Percentiles rank a stretch among this genome's conserved stretches.
phyloP scores from a whole-genome alignment of 1,139 yeast genomes.

The Saccharomyces hybrid region DNA sequence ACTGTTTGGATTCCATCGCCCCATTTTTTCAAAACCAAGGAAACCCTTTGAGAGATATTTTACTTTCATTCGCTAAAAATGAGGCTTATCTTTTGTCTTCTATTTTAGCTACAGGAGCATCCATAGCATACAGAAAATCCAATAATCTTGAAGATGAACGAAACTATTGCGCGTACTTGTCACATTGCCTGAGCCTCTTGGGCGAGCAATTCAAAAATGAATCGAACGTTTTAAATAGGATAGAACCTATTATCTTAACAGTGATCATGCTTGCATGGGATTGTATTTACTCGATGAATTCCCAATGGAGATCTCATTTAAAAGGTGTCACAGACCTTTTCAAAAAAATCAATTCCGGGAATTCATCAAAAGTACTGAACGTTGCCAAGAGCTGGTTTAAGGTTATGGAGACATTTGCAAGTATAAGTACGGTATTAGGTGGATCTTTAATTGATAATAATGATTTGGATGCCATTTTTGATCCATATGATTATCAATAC shows the following conservation, averaged over 20 bases:
- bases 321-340: constrained; percentile 66
- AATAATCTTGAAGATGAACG: constrained; percentile 49
- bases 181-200: constrained; percentile 51
- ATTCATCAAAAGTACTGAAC: constrained; percentile 41
- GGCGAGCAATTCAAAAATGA: constrained; percentile 37
- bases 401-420: constrained; percentile 62
- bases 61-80: constrained; percentile 50
- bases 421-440: constrained; percentile 57
- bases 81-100: constrained; percentile 62
- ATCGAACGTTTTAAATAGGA: constrained; percentile 35
- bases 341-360: constrained; percentile 40
- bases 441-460: constrained; percentile 54
- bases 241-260: constrained; percentile 62
- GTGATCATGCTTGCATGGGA: constrained; percentile 62
- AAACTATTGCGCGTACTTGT: constrained; percentile 55
- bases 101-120: constrained; percentile 66
- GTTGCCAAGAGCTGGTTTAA: constrained; percentile 66
- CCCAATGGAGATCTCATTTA: constrained; percentile 72
- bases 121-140: constrained; percentile 41
- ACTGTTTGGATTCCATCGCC: constrained; percentile 50
- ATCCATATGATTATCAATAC: constrained; percentile 45
- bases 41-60: constrained; percentile 61
- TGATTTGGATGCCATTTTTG: constrained; percentile 41
- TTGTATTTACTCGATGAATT: constrained; percentile 55
- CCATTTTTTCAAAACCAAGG: constrained; percentile 51